phyloP scores from a whole-genome alignment of 2,329 filamentous ascomycete genomes.

The Aspergillus quadrilineatus region DNA sequence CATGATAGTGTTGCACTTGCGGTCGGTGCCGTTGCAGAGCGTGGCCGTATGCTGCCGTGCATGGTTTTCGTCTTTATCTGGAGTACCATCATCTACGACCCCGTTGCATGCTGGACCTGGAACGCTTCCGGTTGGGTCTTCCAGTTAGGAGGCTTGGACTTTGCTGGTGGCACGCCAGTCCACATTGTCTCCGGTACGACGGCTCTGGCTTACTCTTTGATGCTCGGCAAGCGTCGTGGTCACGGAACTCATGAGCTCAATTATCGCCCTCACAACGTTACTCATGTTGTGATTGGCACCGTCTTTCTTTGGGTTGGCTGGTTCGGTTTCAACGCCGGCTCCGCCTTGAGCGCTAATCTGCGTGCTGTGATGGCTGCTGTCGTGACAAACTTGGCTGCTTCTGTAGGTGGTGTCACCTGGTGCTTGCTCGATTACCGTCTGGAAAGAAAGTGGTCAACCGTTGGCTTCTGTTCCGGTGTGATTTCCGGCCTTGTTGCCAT shows the following conservation, averaged over 20 bases:
- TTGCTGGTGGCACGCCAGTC: conserved; percentile 46
- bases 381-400: conserved; percentile 82
- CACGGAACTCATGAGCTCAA: conserved; percentile 86
- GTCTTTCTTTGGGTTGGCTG: conserved; percentile 94
- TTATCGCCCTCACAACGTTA: conserved; percentile 90
- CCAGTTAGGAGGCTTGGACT: conserved; percentile 78
- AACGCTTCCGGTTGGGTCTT: conserved; percentile 78
- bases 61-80: conserved; percentile 93
- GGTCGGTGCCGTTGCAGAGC: conserved; percentile 80
- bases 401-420: conserved; percentile 83
- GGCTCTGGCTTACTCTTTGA: conserved; percentile 85
- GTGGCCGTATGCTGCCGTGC: conserved; percentile 83
- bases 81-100: conserved; percentile 86
- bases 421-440: conserved; percentile 84
- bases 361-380: conserved; percentile 83
- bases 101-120: conserved; percentile 95
- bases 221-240: conserved; percentile 81
- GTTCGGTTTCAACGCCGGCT: conserved; percentile 93
- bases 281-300: conserved; percentile 86
- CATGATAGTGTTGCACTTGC: conserved; percentile 69
- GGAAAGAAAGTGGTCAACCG: conserved; percentile 87
- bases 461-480: conserved; percentile 89
- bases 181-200: conserved; percentile 82
- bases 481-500: conserved; percentile 85
- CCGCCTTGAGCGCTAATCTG: conserved; percentile 75